phyloP scores from a whole-genome alignment of 208 protist species.

The Trypanosoma brucei region DNA sequence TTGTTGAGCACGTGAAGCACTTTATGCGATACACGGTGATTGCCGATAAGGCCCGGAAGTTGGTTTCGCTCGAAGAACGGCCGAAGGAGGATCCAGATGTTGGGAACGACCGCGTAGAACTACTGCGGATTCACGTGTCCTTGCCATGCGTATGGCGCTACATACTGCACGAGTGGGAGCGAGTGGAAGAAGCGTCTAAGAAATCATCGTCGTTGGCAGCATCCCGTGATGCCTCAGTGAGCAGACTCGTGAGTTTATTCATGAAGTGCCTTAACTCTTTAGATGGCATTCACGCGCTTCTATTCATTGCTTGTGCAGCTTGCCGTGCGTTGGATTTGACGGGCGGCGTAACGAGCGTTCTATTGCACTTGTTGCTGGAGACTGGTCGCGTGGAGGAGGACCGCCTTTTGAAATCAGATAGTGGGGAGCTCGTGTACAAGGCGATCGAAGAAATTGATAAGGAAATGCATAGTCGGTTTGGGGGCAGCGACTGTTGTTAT shows the following conservation, averaged over 20 bases:
- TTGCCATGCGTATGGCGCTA: conserved; percentile 33
- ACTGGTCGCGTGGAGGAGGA: conserved; percentile 16
- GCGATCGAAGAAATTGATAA: conserved; percentile 5
- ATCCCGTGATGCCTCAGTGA: conserved; percentile 14
- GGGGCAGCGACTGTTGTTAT: conserved; percentile 22
- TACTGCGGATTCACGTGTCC: conserved; percentile 7
- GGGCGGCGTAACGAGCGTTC: background rate
- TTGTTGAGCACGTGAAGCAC: conserved; percentile 3
- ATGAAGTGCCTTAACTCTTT: conserved; percentile 15
- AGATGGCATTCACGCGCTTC: conserved; percentile 9
- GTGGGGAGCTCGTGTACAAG: conserved; percentile 13
- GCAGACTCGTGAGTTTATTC: conserved; percentile 10
- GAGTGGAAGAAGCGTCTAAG: conserved; percentile 16
- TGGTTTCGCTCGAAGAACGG: too few species aligned
- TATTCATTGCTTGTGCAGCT: conserved; percentile 32
- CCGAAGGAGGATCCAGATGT: too few species aligned
- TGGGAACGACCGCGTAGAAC: background rate
- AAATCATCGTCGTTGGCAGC: conserved; percentile 10
- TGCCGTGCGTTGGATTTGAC: conserved; percentile 24
- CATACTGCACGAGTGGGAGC: conserved; percentile 31
- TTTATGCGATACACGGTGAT: conserved; percentile 1
- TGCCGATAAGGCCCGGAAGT: too few species aligned
- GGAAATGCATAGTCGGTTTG: conserved; percentile 2
- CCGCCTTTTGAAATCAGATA: conserved; percentile 1
- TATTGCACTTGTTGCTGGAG: conserved; percentile 22